Conservation (phyloP, 2,329 filamentous ascomycete species). For the Trichothecium roseum region DNA sequence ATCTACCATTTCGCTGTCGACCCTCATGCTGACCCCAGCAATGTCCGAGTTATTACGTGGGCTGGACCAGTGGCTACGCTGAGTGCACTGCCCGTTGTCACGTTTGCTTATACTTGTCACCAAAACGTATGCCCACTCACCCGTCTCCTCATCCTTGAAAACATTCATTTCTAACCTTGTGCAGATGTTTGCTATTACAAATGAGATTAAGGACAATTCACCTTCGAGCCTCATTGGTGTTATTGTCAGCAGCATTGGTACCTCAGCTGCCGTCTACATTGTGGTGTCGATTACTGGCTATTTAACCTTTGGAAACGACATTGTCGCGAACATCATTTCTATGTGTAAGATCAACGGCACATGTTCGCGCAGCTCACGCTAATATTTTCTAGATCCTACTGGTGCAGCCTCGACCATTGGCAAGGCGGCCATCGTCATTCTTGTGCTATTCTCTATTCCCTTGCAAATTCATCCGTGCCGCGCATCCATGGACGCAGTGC, state of each 20-base stretch:
- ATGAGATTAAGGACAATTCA: constrained; percentile 82
- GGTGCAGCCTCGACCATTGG: constrained; percentile 76
- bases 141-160: not conserved
- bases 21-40: constrained; percentile 60
- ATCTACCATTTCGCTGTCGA: constrained; percentile 87
- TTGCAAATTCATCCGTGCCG: constrained; percentile 93
- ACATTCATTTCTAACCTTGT: not conserved
- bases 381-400: constrained; percentile 20
- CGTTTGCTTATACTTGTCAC: constrained; percentile 99
- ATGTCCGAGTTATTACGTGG: constrained; percentile 69
- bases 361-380: not conserved
- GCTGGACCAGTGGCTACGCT: constrained; percentile 68
- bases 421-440: constrained; percentile 86
- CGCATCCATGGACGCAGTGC: constrained; percentile 87
- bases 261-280: constrained; percentile 77
- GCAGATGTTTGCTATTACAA: constrained; percentile 97
- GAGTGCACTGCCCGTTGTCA: constrained; percentile 84
- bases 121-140: constrained; percentile 62
- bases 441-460: constrained; percentile 94
- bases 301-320: constrained; percentile 82
- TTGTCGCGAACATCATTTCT: constrained; percentile 85
- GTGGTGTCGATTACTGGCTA: constrained; percentile 93
- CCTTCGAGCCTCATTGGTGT: constrained; percentile 66
- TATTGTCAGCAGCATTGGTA: constrained; percentile 74
- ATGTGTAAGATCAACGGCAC: constrained; percentile 55